Evolutionary conservation across 2,329 filamentous ascomycete species (phyloP), one percentile per base, ranked within the genome.

Genomic region (Aspergillus vadensis): DNA sequence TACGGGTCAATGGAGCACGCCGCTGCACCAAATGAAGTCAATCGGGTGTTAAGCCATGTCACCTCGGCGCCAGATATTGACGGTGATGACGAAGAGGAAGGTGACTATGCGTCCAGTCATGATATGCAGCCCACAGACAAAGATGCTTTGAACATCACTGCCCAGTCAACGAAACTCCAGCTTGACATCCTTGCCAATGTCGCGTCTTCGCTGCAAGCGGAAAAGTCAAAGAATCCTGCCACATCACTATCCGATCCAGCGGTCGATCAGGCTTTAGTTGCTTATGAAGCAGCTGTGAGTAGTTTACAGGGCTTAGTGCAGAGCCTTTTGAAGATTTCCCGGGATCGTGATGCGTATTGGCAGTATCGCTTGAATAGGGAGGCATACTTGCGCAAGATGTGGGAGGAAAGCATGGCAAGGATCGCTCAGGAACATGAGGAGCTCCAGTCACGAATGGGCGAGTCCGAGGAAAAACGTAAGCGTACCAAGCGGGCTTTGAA

Each of bases 351-450:
- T 76, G 88, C 92, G 0, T 97, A 96, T 74, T 99, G 95, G 95
- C 94, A 98, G 75, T 96, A 96, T 73, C 88, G 93, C 14, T 82
- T 99, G 43, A 93, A 97, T 67, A 89, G 92, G 57, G 95, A 99
- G 78, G 88, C 89, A 47, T 91, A 97, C 73, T 89, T 98, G 79
- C 88, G 95, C 39, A 89, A 91, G 61, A 91, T 99, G 87, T 99
- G 95, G 95, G 95, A 99, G 77, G 95, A 99, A 71, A 98, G 93
- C 77, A 97, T 99, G 95, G 92, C 95, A 9, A 88, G 93, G 69
- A 90, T 99, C n/a, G 95, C 93, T 17, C 88, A 87, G 58, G 95
- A 99, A 74, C 95, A 99, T 69, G 95, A 98, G 76, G 86, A 92
- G 55, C 84, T 99, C 1, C 92, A 98, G 73, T 91, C 87, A 38